phyloP scores from a whole-genome alignment of 1,284 basidiomycete species.

The Tilletia indica region DNA sequence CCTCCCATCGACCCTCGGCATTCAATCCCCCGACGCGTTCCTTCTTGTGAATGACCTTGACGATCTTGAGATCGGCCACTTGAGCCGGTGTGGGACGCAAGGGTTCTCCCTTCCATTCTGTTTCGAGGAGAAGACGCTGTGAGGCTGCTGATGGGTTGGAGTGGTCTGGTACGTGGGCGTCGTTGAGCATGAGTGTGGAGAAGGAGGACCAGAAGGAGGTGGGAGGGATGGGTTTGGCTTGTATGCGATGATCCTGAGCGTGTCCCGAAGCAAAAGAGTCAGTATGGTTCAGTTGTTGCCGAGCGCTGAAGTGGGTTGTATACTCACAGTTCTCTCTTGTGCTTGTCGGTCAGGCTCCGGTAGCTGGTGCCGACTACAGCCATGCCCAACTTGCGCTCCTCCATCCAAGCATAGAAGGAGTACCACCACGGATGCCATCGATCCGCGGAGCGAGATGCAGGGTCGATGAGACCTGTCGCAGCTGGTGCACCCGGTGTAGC shows the following conservation, averaged over 20 bases:
- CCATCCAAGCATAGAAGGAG: conserved; percentile 35
- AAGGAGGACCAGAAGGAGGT: background rate
- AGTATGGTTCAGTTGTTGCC: no score
- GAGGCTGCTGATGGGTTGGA: conserved; percentile 13
- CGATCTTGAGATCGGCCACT: background rate
- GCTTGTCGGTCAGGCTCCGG: conserved; percentile 35
- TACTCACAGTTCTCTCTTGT: conserved; percentile 42
- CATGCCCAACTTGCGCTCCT: conserved; percentile 35
- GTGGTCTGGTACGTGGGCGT: conserved; percentile 23
- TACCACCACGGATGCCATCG: conserved; percentile 44
- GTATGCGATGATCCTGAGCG: conserved; percentile 5
- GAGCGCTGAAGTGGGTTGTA: background rate
- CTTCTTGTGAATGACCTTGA: conserved; percentile 31
- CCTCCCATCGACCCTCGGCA: conserved; percentile 21
- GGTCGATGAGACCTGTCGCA: background rate
- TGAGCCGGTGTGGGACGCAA: conserved; percentile 19
- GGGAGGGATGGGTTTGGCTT: background rate
- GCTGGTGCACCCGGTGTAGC: background rate
- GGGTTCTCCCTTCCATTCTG: conserved; percentile 42
- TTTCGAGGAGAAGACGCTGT: conserved; percentile 31
- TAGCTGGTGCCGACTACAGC: conserved; percentile 43
- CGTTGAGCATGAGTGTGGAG: background rate
- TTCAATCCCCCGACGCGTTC: conserved; percentile 35
- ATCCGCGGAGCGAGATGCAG: background rate
- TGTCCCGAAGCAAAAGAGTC: no score